phyloP scores from a whole-genome alignment of 345 rosid species.

The Streptanthus diversifolius region DNA sequence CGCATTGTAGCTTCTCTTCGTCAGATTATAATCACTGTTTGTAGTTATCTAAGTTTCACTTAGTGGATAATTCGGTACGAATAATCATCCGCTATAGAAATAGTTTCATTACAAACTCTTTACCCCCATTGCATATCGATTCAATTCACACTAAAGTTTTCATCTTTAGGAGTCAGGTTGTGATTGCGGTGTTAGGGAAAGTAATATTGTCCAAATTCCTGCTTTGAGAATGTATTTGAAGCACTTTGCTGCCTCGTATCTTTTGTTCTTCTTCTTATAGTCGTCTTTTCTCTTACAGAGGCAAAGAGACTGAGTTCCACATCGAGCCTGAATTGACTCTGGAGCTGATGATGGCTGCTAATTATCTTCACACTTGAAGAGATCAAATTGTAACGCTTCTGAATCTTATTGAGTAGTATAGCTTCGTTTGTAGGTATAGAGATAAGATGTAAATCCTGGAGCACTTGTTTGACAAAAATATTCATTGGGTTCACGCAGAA shows the following conservation, averaged over 20 bases:
- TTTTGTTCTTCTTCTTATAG: neutral
- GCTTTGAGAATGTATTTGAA: neutral
- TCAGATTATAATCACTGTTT: neutral
- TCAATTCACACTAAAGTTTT: neutral
- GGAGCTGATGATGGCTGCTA: conserved; percentile 79
- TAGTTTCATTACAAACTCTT: neutral
- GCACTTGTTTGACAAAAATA: conserved; percentile 10
- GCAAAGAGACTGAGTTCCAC: conserved; percentile 62
- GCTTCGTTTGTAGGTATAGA: neutral
- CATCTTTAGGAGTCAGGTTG: neutral
- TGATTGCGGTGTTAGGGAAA: neutral
- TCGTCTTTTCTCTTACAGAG: conserved; percentile 33
- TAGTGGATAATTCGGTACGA: neutral
- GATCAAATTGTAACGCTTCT: neutral
- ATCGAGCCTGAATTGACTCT: conserved; percentile 71
- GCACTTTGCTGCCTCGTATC: neutral
- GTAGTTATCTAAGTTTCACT: neutral
- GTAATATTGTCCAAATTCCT: neutral
- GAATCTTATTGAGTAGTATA: neutral
- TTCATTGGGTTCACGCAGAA: neutral
- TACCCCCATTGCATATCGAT: neutral
- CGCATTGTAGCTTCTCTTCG: neutral
- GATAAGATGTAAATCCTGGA: neutral
- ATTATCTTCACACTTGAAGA: conserved; percentile 58
- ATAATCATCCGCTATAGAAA: neutral